Conservation (phyloP, 805 yeast species). For the Schwanniomyces occidentalis region DNA sequence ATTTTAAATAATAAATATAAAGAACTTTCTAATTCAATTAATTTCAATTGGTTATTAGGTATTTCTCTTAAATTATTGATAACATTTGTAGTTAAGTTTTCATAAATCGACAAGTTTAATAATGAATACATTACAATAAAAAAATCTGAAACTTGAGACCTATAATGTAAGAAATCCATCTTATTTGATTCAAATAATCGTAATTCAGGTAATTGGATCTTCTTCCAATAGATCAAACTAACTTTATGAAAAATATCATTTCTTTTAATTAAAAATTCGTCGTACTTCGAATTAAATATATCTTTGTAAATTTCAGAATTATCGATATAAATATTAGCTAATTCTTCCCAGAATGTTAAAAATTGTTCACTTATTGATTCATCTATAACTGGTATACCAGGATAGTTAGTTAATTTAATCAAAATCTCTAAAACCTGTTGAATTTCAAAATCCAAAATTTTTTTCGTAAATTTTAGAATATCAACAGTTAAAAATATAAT, state of each 20-base stretch:
- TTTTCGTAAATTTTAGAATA: slow-evolving; percentile 40
- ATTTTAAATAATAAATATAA: slow-evolving; percentile 58
- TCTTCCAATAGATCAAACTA: slow-evolving; percentile 66
- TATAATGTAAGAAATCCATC: slow-evolving; percentile 64
- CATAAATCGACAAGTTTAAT: slow-evolving; percentile 53
- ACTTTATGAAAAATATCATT: slow-evolving; percentile 49
- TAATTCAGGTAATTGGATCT: slow-evolving; percentile 50
- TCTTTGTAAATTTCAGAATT: slow-evolving; percentile 40
- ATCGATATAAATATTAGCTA: slow-evolving; percentile 56
- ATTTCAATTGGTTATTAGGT: slow-evolving; percentile 10
- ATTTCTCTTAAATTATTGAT: slow-evolving; percentile 16
- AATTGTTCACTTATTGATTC: slow-evolving; percentile 55
- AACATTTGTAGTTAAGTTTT: slow-evolving; percentile 40
- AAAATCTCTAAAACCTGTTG: slow-evolving; percentile 49
- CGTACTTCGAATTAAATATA: slow-evolving; percentile 14
- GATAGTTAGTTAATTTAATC: slow-evolving; percentile 53
- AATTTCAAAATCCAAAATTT: slow-evolving; percentile 33
- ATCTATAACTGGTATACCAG: slow-evolving; percentile 57
- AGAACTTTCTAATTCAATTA: slow-evolving; percentile 58
- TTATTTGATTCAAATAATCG: slow-evolving; percentile 28
- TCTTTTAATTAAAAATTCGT: slow-evolving; percentile 16
- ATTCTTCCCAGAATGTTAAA: slow-evolving; percentile 68
- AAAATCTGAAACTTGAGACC: slow-evolving; percentile 76
- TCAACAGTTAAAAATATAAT: slow-evolving; percentile 50
- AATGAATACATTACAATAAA: slow-evolving; percentile 70